Evolutionary conservation across 2,329 filamentous ascomycete species (phyloP), one percentile per base, ranked within the genome.

Genomic region (Clonostachys byssicola): DNA sequence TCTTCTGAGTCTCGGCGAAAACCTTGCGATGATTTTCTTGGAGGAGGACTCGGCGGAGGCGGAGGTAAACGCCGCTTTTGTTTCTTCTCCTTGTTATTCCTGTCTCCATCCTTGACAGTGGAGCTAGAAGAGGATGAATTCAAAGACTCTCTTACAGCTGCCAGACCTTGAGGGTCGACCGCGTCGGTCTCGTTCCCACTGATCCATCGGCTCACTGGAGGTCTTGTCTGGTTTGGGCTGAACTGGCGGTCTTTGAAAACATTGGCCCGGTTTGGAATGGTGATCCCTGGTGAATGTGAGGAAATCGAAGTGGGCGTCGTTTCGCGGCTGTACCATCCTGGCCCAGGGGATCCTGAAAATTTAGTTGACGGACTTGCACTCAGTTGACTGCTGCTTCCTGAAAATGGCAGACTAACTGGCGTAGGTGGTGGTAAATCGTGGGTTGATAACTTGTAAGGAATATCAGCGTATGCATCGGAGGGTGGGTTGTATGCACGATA

Each of bases 291-390:
- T 14, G 86, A 91, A 56, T 86, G 85, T 2, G 88, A 91, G 8
- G 84, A 86, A 52, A 88, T 83, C 10, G 88, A 91, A 5, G 86
- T 90, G 7, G 88, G 88, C 4, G 88, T 91, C 1, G 87, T 90
- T 49, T 88, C 86, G 52, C 87, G 78, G 59, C 87, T 91, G 64
- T 89, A 91, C 6, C 81, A 70, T 3, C 85, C 81, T 12, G 85
- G 81, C 2, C 80, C 79, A 2, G 82, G 82, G 1, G 88, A 91
- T 47, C 83, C 87, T 2, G 86, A 89, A 57, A 87, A 90, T 51
- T 84, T 75, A 2, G 88, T 90, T 5, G 87, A 91, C 36, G 87
- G 86, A 49, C 86, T 90, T 4, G 74, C 78, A 62, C 79, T 80
- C 40, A 73, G 49, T 51, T 78, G 73, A 52, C 75, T 81, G 58